A percentile compares a stretch with the other conserved stretches of the same genome.
Conservation (phyloP, 2,329 filamentous ascomycete species). For the Monosporascus sp. region DNA sequence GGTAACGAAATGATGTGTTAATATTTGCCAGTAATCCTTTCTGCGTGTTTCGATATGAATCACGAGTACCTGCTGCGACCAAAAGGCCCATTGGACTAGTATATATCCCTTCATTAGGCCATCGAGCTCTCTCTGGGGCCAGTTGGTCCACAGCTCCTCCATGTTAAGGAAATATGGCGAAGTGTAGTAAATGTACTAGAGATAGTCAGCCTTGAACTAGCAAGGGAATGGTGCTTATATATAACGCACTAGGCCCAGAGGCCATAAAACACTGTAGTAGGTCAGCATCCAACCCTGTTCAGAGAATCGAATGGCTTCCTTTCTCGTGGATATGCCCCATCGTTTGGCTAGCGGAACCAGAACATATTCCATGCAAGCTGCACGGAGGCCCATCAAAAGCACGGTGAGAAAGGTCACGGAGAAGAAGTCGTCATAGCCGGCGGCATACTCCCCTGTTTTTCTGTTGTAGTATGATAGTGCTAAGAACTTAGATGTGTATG, state of each 20-base stretch:
- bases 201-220: background rate
- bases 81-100: constrained; percentile 85
- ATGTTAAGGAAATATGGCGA: constrained; percentile 76
- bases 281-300: constrained; percentile 88
- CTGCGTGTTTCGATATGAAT: constrained; percentile 89
- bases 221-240: background rate
- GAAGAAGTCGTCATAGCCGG: constrained; percentile 72
- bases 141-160: constrained; percentile 73
- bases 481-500: constrained; percentile 77
- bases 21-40: constrained; percentile 94
- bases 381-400: constrained; percentile 78
- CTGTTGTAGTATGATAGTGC: constrained; percentile 75
- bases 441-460: constrained; percentile 61
- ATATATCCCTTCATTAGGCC: constrained; percentile 82
- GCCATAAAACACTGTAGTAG: constrained; percentile 78
- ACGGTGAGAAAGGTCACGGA: constrained; percentile 73
- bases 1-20: constrained; percentile 87
- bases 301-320: constrained; percentile 74
- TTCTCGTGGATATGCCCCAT: constrained; percentile 67
- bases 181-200: constrained; percentile 69
- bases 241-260: constrained; percentile 69
- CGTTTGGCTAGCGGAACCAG: constrained; percentile 68
- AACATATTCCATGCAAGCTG: constrained; percentile 80
- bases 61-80: constrained; percentile 86
- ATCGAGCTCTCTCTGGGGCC: constrained; percentile 70